phyloP scores from a whole-genome alignment of 352 stramenopile species.

The Pythium angustatum region DNA sequence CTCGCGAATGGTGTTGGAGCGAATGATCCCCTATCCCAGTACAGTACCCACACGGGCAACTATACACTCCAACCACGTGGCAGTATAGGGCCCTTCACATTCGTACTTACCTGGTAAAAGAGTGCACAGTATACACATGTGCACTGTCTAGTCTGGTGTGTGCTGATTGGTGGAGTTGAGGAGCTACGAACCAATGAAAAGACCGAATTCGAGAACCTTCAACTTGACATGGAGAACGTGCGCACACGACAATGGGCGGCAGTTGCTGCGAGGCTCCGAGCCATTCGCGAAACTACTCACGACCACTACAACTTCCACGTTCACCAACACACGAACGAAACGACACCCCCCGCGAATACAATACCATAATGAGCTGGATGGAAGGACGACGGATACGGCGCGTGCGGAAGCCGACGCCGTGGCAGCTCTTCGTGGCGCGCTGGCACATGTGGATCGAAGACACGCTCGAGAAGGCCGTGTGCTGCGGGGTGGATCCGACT shows the following conservation, averaged over 20 bases:
- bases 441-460: conserved; percentile 29
- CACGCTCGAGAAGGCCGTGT: conserved; percentile 25
- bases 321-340: too few species aligned
- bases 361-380: too few species aligned
- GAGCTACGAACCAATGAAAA: conserved; percentile 18
- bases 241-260: too few species aligned
- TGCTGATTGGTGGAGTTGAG: conserved; percentile 18
- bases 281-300: conserved; percentile 19
- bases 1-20: background rate
- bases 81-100: background rate
- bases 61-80: conserved; percentile 11
- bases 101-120: conserved; percentile 16
- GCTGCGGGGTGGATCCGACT: conserved; percentile 24
- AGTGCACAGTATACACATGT: conserved; percentile 13
- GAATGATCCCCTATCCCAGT: conserved; percentile 7
- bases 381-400: conserved; percentile 24
- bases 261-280: too few species aligned
- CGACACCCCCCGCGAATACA: too few species aligned
- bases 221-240: conserved; percentile 4
- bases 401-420: conserved; percentile 23
- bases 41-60: background rate
- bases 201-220: conserved; percentile 23
- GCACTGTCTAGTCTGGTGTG: conserved; percentile 9
- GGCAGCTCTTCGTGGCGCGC: conserved; percentile 17
- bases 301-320: too few species aligned